Conservation (phyloP, 2,329 filamentous ascomycete species). For the Phyllosticta citriasiana region DNA sequence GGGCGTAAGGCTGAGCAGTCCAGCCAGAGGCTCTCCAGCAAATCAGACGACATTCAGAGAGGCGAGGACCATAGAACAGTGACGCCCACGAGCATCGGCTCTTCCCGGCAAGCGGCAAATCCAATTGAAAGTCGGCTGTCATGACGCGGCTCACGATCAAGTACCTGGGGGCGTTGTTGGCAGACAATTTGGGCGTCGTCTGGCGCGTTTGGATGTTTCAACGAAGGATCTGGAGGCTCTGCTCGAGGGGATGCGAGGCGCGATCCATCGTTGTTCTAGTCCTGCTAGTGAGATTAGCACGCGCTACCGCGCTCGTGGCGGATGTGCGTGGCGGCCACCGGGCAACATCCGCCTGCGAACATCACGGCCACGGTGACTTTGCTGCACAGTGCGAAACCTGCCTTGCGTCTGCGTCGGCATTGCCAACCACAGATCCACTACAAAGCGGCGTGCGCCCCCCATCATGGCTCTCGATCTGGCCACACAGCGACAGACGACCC, state of each 20-base stretch:
- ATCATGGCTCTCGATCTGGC: not conserved
- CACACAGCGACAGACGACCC: not conserved
- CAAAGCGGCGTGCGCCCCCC: not conserved
- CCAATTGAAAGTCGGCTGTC: not conserved
- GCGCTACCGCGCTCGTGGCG: not conserved
- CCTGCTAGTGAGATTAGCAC: not conserved
- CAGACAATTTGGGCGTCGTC: not conserved
- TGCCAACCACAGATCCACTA: not conserved
- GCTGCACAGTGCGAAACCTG: not conserved
- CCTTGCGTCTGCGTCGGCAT: not conserved
- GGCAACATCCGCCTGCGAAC: not conserved
- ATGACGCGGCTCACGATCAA: not conserved
- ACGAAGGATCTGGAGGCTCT: not conserved
- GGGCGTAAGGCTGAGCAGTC: not conserved
- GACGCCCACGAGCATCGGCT: not conserved
- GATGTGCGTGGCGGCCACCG: not conserved
- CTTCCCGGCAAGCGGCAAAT: not conserved
- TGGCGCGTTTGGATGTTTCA: not conserved
- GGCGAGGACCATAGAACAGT: not conserved
- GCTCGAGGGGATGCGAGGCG: not conserved
- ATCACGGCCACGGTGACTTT: not conserved
- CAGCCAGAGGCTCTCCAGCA: not conserved
- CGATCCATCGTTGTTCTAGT: not conserved
- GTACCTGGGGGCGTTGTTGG: not conserved
- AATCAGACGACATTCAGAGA: not conserved